Conservation (phyloP, 306 rosid species). For the Clitoria ternatea region DNA sequence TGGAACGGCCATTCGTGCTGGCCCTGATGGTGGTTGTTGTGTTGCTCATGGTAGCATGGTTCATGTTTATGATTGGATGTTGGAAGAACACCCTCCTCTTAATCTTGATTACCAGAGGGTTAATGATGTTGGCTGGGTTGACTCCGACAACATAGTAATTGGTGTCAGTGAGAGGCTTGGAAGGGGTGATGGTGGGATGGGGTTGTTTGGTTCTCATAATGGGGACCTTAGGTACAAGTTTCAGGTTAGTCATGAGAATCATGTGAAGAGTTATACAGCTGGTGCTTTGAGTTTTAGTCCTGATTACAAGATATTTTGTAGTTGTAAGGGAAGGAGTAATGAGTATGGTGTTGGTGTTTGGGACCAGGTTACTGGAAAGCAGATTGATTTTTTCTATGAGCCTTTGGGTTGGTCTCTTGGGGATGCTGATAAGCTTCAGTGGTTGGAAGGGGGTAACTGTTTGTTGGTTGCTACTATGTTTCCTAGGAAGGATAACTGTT, state of each 20-base stretch:
- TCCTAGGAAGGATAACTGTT: constrained; percentile 89
- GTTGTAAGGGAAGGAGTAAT: constrained; percentile 87
- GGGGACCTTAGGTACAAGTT: constrained; percentile 83
- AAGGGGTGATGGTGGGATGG: constrained; percentile 87
- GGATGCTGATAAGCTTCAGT: constrained; percentile 89
- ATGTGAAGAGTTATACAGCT: constrained; percentile 80
- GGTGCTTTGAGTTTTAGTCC: constrained; percentile 86
- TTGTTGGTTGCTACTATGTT: constrained; percentile 82
- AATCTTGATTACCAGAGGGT: constrained; percentile 76
- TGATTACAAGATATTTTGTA: constrained; percentile 70
- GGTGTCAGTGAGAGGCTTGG: constrained; percentile 76
- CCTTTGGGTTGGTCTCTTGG: constrained; percentile 89
- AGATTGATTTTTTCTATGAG: constrained; percentile 83
- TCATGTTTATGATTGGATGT: constrained; percentile 93
- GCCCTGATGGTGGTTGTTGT: constrained; percentile 92
- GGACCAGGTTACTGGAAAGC: constrained; percentile 85
- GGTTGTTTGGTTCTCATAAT: constrained; percentile 56
- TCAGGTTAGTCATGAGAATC: constrained; percentile 76
- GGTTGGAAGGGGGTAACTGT: constrained; percentile 69
- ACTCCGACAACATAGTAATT: constrained; percentile 51
- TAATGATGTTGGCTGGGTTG: constrained; percentile 89
- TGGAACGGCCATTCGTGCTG: constrained; percentile 88
- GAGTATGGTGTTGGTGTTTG: constrained; percentile 95
- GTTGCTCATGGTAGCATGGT: constrained; percentile 91
- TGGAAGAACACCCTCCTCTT: constrained; percentile 71